phyloP scores from a whole-genome alignment of 140 eudicot species.

The Flaveria floridana region DNA sequence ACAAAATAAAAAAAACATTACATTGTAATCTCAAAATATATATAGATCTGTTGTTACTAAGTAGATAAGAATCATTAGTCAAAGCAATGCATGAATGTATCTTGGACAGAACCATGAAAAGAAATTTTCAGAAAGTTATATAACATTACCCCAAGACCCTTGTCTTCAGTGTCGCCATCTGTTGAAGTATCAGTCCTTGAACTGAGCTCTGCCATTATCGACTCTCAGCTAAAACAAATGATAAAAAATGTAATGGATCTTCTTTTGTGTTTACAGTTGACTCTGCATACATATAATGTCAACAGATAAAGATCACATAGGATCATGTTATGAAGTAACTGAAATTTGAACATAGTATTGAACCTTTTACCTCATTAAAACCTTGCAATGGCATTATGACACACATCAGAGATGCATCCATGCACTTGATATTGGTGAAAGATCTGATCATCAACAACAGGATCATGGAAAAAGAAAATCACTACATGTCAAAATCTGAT shows the following conservation, averaged over 20 bases:
- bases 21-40: not conserved
- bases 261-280: slow-evolving; percentile 32
- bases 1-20: no score
- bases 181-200: slow-evolving; percentile 89
- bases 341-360: not conserved
- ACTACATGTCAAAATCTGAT: slow-evolving; percentile 17
- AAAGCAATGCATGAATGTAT: not conserved
- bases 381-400: slow-evolving; percentile 24
- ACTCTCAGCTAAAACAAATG: slow-evolving; percentile 34
- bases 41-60: not conserved
- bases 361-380: slow-evolving; percentile 42
- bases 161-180: slow-evolving; percentile 87
- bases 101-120: no score
- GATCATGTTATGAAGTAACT: not conserved
- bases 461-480: slow-evolving; percentile 9
- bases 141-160: slow-evolving; percentile 57
- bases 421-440: slow-evolving; percentile 32
- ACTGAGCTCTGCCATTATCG: slow-evolving; percentile 72
- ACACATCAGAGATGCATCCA: slow-evolving; percentile 28
- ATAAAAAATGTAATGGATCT: slow-evolving; percentile 14
- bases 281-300: slow-evolving; percentile 34
- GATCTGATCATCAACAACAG: slow-evolving; percentile 28
- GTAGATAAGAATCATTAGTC: not conserved
- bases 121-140: not conserved
- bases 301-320: not conserved